Percentiles rank a stretch among this genome's conserved stretches.
These are phyloP conservation scores for Polygonum maritimum DNA, from an alignment of 148 eudicot genomes.

Conservation along the genomic window DNA sequence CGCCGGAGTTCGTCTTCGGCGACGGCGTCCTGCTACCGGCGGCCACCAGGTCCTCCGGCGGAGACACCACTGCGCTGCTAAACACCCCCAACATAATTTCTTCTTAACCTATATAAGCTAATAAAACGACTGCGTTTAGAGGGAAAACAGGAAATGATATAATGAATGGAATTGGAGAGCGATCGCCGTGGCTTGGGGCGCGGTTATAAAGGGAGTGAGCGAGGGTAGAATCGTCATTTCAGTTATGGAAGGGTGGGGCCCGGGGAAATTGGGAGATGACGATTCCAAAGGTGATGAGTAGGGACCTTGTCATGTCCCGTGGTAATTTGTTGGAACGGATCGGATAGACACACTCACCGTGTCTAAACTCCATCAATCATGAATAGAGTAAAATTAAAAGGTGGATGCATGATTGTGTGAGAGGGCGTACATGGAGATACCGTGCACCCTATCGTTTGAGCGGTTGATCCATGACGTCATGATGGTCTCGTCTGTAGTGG, in stretches of 20 bases:
- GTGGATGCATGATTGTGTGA: background rate
- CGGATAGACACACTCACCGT: background rate
- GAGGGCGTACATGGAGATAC: background rate
- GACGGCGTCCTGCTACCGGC: constrained; percentile 92
- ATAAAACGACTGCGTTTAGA: background rate
- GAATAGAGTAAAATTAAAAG: too few species aligned
- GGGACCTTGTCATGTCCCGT: background rate
- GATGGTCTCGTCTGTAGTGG: background rate
- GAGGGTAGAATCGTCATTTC: background rate
- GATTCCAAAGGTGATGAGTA: background rate
- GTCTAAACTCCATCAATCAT: too few species aligned
- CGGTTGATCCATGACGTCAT: background rate
- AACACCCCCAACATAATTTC: constrained; percentile 62
- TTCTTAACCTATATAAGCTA: background rate
- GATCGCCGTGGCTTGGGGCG: background rate
- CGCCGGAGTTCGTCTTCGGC: constrained; percentile 56
- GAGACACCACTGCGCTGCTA: constrained; percentile 67
- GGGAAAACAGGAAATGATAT: background rate
- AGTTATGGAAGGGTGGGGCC: background rate
- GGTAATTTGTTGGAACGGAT: background rate
- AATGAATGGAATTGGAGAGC: constrained; percentile 9
- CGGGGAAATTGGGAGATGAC: background rate
- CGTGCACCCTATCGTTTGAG: background rate
- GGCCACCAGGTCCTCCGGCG: constrained; percentile 88
- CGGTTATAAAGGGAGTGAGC: background rate